Base-by-base conservation (phyloP, 148 eudicot species). In the Rhododendron henanense region DNA sequence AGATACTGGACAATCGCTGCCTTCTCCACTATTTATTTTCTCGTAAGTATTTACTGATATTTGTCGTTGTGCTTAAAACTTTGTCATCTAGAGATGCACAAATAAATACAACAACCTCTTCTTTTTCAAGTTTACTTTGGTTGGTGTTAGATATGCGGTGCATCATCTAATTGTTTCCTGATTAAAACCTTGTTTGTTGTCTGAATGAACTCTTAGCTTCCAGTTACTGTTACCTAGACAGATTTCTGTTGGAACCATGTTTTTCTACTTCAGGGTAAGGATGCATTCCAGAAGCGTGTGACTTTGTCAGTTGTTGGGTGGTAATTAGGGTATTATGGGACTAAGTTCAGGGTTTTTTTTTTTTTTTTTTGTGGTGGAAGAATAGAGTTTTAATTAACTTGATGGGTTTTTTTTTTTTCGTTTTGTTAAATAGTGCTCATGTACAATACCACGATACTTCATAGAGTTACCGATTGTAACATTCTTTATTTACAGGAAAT, bases 1-100 rank as follows among this genome's bases (percentile, higher is more conserved):
- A 92, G 96, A 94, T 95, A 94, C 87, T 93, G 96, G 95, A 95
- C 98, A 35, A 95, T 95, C 81, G 95, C 95, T 65, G 88, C 84
- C 81, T 95, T 95, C 87, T 93, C 96, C 77, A 85, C 90, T 33
- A 89, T 94, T 25, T 94, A 95, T 81, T 92, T 95, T 84, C 87
- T 95, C 25, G 96, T 94, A 90, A 90, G 44, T 86, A 82, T 10
- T 87, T 19, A 78, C 15, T 19, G 67, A 5, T 45, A 33, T 48
- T 28, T 67, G 37, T 65, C 65, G 11, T 9, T 81, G 28, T 59
- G 48, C 48, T 81, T 2, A 81, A 81, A 57, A 57, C 19, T 53
- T 83, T 7, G 15, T 25, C 77, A n/a, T 15, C 45, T 1, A 67
- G 19, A 14, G 19, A 35, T 21, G 23, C 50, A 37, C 10, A 5